phyloP scores from a whole-genome alignment of 148 eudicot species.

The Beta vulgaris region DNA sequence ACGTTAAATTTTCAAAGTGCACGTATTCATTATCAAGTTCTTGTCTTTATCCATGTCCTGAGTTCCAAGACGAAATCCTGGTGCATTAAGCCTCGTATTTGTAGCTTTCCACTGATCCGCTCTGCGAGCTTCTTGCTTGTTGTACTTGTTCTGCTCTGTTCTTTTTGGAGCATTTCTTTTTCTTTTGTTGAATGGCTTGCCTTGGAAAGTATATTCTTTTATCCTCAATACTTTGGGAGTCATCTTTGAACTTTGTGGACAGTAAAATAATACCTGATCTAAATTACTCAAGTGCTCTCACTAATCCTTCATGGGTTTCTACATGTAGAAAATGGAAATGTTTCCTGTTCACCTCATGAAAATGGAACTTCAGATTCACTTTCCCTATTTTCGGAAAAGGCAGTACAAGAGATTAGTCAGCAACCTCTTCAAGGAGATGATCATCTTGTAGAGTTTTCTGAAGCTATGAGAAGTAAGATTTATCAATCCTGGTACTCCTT shows the following conservation, averaged over 20 bases:
- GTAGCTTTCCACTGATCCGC: no score
- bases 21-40: no score
- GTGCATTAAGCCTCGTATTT: not conserved
- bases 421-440: slow-evolving; percentile 39
- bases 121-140: not conserved
- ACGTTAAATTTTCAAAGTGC: not conserved
- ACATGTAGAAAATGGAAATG: slow-evolving; percentile 22
- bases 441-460: slow-evolving; percentile 40
- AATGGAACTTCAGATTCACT: slow-evolving; percentile 28
- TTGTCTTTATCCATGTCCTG: no score
- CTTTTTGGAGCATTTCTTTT: not conserved
- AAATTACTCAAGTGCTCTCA: not conserved
- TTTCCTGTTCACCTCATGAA: slow-evolving; percentile 22
- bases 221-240: not conserved
- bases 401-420: slow-evolving; percentile 31
- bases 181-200: not conserved
- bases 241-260: not conserved
- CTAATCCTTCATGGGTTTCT: not conserved
- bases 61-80: not conserved
- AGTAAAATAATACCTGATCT: not conserved
- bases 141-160: not conserved
- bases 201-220: not conserved
- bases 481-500: not conserved
- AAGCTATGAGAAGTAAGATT: slow-evolving; percentile 75
- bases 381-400: slow-evolving; percentile 30